phyloP scores from a whole-genome alignment of 2,329 filamentous ascomycete genomes.

The Albophoma yamanashiensis region DNA sequence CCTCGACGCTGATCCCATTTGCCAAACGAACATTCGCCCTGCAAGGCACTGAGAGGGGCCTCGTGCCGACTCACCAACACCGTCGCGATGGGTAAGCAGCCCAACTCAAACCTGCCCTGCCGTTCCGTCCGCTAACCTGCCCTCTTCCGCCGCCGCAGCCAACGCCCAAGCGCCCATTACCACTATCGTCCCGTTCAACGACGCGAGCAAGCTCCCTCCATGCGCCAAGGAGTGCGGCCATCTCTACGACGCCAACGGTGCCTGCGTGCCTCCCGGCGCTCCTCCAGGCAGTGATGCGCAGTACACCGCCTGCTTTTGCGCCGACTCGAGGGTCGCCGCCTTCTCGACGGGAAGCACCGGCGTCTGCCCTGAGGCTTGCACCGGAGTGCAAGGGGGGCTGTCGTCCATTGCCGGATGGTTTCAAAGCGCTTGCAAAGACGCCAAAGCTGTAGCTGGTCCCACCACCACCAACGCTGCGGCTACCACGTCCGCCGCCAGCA shows the following conservation, averaged over 20 bases:
- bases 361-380: constrained; percentile 53
- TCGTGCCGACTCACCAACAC: not conserved
- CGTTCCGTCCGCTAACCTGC: not conserved
- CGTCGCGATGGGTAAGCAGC: not conserved
- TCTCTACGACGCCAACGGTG: constrained; percentile 60
- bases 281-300: constrained; percentile 35
- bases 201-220: constrained; percentile 38
- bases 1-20: no score
- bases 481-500: not conserved
- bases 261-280: constrained; percentile 52
- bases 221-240: constrained; percentile 50
- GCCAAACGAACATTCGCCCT: not conserved
- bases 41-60: not conserved
- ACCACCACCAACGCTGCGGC: constrained; percentile 5
- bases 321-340: constrained; percentile 43
- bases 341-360: constrained; percentile 46
- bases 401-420: constrained; percentile 60
- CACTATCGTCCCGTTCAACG: constrained; percentile 44
- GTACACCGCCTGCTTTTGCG: constrained; percentile 67
- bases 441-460: constrained; percentile 9
- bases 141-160: not conserved
- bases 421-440: constrained; percentile 48
- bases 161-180: constrained; percentile 19
- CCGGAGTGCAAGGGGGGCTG: constrained; percentile 33
- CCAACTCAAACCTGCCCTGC: not conserved